Evolutionary conservation across 345 rosid species (phyloP).

Genomic region (Populus tremula): DNA sequence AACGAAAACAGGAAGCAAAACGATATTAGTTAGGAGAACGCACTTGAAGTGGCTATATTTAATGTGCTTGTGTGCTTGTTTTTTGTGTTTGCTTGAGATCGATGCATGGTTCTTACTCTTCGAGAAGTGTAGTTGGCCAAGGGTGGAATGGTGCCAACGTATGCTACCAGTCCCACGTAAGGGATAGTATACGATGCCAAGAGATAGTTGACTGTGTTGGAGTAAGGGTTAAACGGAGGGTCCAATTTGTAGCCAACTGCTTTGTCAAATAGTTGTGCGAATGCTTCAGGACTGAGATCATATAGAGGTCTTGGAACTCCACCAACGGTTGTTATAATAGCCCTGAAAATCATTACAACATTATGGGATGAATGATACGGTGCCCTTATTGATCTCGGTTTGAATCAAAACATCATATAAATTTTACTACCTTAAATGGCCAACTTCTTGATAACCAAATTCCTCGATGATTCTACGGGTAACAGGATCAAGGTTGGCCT

Average conservation of each 20-base stretch:
- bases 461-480: conserved; percentile 47
- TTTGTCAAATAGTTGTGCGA: conserved; percentile 43
- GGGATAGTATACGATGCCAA: conserved; percentile 59
- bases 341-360: conserved; percentile 33
- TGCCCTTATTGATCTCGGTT: no score
- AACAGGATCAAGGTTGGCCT: conserved; percentile 52
- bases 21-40: no score
- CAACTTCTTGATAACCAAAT: conserved; percentile 66
- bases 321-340: conserved; percentile 48
- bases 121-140: conserved; percentile 32
- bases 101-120: conserved; percentile 31
- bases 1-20: not conserved
- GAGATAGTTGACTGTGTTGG: conserved; percentile 45
- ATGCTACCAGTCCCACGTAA: conserved; percentile 65
- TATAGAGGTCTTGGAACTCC: conserved; percentile 56
- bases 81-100: not conserved
- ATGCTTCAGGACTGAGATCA: conserved; percentile 42
- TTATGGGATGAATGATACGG: not conserved
- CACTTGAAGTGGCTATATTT: not conserved
- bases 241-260: conserved; percentile 44
- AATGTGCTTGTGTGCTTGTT: not conserved
- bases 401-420: no score
- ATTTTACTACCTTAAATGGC: conserved; percentile 51
- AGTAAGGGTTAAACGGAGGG: conserved; percentile 70
- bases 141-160: conserved; percentile 59